Base-by-base conservation (phyloP, 2,329 filamentous ascomycete genomes). In the Penicillium olsonii region DNA sequence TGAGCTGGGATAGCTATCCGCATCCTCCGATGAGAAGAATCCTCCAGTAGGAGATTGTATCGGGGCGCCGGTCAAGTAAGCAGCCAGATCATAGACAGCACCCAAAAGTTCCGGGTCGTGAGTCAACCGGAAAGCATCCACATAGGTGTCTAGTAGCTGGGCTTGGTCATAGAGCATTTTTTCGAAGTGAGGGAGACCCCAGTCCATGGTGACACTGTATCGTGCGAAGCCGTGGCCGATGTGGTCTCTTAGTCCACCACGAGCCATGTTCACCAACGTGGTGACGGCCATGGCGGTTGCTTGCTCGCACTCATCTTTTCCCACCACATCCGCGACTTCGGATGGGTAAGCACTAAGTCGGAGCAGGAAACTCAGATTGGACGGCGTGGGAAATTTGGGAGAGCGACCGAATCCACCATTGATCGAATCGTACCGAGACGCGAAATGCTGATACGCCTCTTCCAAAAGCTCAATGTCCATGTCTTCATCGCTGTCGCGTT, bases 101-200 rank as follows among this genome's bases (percentile, higher is more conserved):
- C 88, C 85, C 11, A 90, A 80, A 50, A 96, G 84, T 60, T 95
- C 88, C 4, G 82, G 79, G 10, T 87, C 80, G 42, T 80, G 78
- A 0, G 81, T 84, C 20, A 85, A 73, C 12, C 90, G 78, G 78
- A 92, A 97, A 0, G 89, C 92, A 63, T 96, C 91, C 6, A 95
- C 78, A 62, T 94, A 97, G 6, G 94, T 79, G 19, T 86, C 82
- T 2, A 99, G 75, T 1, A 97, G 79, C 59, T 96, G 87, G 0
- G 89, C 87, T 63, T 99, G 95, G 65, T 97, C 94, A 46, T 90
- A 91, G 9, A 96, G 82, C 81, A 97, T 91, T 76, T 97, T 97
- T 75, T 99, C 94, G 62, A 97, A 99, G 68, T 96, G 92, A 10
- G 94, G 94, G 39, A 97, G 76, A 55, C 87, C 89, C 94, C 94